Evolutionary conservation across 306 rosid genomes (phyloP).

Genomic region (Hippophae tibetana): DNA sequence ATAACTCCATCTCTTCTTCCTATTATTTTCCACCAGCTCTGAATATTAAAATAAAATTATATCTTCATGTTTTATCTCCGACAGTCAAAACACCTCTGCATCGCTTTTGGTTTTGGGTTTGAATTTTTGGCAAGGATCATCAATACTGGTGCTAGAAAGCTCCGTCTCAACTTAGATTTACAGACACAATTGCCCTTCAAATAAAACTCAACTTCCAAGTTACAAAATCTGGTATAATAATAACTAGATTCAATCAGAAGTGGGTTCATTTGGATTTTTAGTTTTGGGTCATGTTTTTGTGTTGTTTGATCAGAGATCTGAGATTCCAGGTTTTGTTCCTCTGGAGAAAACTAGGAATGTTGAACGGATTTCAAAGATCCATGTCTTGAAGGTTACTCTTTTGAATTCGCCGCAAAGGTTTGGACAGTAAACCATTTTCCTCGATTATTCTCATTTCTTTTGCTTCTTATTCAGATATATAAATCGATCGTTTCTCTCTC

Average conservation of each 20-base stretch:
- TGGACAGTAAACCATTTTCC: conserved; percentile 3
- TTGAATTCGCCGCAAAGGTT: conserved; percentile 22
- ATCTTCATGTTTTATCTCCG: conserved; percentile 10
- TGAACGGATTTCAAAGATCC: conserved; percentile 50
- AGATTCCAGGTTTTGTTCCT: conserved; percentile 11
- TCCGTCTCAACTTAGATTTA: conserved; percentile 68
- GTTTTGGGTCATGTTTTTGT: conserved; percentile 1
- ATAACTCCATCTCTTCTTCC: conserved; percentile 57
- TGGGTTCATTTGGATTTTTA: conserved; percentile 21
- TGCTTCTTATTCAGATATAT: not conserved
- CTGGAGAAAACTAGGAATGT: conserved; percentile 23
- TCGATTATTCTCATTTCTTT: not conserved
- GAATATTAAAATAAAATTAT: not conserved
- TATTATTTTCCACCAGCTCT: conserved; percentile 19
- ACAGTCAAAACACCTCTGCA: conserved; percentile 14
- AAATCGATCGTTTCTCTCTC: not conserved
- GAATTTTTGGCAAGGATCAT: conserved; percentile 22
- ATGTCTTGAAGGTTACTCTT: conserved; percentile 32
- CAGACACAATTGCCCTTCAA: conserved; percentile 31
- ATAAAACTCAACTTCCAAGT: conserved; percentile 7
- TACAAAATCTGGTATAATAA: conserved; percentile 14
- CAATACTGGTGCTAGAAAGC: conserved; percentile 38
- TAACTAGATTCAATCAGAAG: conserved; percentile 23
- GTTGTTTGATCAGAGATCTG: conserved; percentile 38
- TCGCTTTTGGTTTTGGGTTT: conserved; percentile 21